phyloP scores from a whole-genome alignment of 148 eudicot species.

The Fagopyrum esculentum region DNA sequence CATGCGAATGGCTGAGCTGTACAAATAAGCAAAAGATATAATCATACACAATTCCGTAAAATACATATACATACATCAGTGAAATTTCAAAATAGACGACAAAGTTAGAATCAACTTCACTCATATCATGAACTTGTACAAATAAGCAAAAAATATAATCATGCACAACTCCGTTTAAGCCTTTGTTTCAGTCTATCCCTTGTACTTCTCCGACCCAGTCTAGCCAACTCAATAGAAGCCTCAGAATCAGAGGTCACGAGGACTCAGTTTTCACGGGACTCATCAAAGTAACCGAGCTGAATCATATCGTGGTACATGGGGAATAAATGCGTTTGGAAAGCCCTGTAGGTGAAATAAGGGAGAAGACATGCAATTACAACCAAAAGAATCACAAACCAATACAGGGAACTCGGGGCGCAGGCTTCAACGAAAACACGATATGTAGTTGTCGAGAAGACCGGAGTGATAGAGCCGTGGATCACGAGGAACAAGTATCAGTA shows the following conservation, averaged over 20 bases:
- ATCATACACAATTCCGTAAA: too few species aligned
- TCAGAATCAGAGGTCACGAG: too few species aligned
- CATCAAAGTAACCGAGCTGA: slow-evolving; percentile 20
- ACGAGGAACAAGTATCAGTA: slow-evolving; percentile 71
- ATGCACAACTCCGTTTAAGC: too few species aligned
- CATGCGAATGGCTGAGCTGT: slow-evolving; percentile 50
- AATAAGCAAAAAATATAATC: too few species aligned
- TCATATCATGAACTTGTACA: too few species aligned
- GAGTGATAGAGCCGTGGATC: slow-evolving; percentile 52
- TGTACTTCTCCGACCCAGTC: too few species aligned
- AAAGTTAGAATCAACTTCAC: too few species aligned
- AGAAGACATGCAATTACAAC: slow-evolving; percentile 52
- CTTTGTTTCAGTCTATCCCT: too few species aligned
- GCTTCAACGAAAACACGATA: slow-evolving; percentile 59
- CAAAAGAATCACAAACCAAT: slow-evolving; percentile 65
- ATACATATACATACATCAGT: too few species aligned
- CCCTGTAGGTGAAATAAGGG: slow-evolving; percentile 52
- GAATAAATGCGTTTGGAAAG: slow-evolving; percentile 51
- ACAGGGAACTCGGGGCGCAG: slow-evolving; percentile 69
- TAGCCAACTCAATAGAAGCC: too few species aligned
- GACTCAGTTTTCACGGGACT: background rate
- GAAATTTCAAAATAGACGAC: too few species aligned
- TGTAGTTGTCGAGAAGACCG: slow-evolving; percentile 64
- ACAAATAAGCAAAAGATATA: too few species aligned
- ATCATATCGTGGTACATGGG: slow-evolving; percentile 81